Evolutionary conservation across 495 filamentous ascomycete genomes (phyloP).

Genomic region (Pseudevernia furfuracea): DNA sequence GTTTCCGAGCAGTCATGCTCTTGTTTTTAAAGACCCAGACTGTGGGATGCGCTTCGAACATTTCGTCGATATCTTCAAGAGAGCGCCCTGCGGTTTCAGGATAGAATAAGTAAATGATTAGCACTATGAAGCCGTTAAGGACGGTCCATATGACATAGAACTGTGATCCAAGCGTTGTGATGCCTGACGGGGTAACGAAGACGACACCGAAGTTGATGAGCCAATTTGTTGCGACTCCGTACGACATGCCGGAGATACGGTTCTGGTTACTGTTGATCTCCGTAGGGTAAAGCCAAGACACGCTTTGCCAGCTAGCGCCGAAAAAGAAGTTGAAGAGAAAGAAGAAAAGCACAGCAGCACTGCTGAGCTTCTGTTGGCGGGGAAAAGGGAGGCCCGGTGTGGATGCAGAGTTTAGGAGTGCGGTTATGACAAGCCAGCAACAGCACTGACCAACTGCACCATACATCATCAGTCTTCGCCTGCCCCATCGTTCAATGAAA

Average conservation of each 20-base stretch:
- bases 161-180: conserved; percentile 46
- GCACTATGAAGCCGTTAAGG: conserved; percentile 50
- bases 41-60: conserved; percentile 19
- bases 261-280: conserved; percentile 19
- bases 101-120: conserved; percentile 53
- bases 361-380: conserved; percentile 23
- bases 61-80: conserved; percentile 28
- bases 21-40: conserved; percentile 19
- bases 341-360: conserved; percentile 25
- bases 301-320: conserved; percentile 28
- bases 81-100: conserved; percentile 38
- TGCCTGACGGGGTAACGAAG: conserved; percentile 52
- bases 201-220: conserved; percentile 56
- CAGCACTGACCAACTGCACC: conserved; percentile 22
- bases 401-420: conserved; percentile 12
- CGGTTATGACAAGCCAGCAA: conserved; percentile 28
- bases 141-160: conserved; percentile 58
- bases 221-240: conserved; percentile 21
- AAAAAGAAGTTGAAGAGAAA: conserved; percentile 28
- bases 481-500: conserved; percentile 28
- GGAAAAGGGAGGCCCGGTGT: conserved; percentile 6
- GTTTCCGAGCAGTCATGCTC: conserved; percentile 6
- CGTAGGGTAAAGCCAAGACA: conserved; percentile 30
- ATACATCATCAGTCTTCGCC: conserved; percentile 29
- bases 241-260: conserved; percentile 13